These are phyloP conservation scores for Malassezia slooffiae DNA, from an alignment of 1,284 basidiomycete species.

Conservation along the genomic window DNA sequence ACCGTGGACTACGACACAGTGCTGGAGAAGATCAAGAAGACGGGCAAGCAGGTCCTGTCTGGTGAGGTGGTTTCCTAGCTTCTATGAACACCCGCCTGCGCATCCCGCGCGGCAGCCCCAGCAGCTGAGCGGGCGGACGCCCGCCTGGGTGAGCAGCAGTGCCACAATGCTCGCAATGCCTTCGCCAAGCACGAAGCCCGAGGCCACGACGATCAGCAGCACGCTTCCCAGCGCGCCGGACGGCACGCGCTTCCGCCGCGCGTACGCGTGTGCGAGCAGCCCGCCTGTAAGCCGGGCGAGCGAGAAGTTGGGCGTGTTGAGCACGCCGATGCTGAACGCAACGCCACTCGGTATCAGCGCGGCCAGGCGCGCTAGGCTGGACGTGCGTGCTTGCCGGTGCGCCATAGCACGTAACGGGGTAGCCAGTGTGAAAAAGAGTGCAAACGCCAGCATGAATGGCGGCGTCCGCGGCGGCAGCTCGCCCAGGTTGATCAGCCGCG, in stretches of 20 bases:
- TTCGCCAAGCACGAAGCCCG: conserved; percentile 88
- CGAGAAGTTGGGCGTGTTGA: conserved; percentile 90
- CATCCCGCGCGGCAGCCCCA: conserved; percentile 69
- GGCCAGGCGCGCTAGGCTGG: conserved; percentile 16
- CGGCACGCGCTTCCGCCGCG: conserved; percentile 39
- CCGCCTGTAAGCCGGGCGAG: conserved; percentile 83
- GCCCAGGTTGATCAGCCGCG: conserved; percentile 70
- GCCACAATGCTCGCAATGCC: conserved; percentile 73
- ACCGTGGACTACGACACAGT: conserved; percentile 58
- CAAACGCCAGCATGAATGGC: conserved; percentile 66
- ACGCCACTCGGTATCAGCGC: conserved; percentile 29
- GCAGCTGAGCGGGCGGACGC: conserved; percentile 63
- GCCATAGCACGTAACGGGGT: conserved; percentile 58
- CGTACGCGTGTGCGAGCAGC: conserved; percentile 56
- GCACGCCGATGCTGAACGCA: conserved; percentile 57
- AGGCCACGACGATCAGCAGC: conserved; percentile 73
- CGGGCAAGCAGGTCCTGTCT: conserved; percentile 61
- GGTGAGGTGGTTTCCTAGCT: neutral
- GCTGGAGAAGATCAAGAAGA: conserved; percentile 68
- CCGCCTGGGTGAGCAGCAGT: conserved; percentile 62
- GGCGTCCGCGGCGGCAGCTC: conserved; percentile 65
- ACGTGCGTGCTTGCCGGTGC: conserved; percentile 16
- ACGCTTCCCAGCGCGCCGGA: conserved; percentile 51
- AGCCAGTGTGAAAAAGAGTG: conserved; percentile 51
- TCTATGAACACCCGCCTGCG: conserved; percentile 53